Conservation (phyloP, 345 rosid species). For the Aurinia saxatilis region DNA sequence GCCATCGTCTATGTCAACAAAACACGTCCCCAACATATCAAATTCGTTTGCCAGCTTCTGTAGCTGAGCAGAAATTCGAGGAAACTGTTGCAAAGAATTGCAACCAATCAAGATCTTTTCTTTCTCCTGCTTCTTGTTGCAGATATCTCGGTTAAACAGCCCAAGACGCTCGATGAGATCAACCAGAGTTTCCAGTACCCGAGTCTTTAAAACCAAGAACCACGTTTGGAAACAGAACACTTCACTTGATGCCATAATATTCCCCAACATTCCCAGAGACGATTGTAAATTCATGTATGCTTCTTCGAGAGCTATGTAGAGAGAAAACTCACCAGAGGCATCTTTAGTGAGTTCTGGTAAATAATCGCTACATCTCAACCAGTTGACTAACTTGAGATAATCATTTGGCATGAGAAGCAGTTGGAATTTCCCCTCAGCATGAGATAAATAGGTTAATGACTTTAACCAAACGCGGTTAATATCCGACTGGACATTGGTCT, state of each 20-base stretch:
- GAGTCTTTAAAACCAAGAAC: constrained; percentile 59
- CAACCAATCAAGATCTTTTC: constrained; percentile 11
- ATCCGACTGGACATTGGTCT: constrained; percentile 43
- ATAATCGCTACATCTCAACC: constrained; percentile 23
- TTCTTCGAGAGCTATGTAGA: constrained; percentile 35
- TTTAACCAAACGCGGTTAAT: constrained; percentile 56
- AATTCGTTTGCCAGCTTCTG: constrained; percentile 48
- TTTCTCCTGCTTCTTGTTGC: constrained; percentile 27
- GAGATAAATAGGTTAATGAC: constrained; percentile 46
- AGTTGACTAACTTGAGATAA: constrained; percentile 26
- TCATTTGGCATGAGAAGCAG: constrained; percentile 38
- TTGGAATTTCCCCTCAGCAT: constrained; percentile 51
- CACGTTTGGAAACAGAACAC: constrained; percentile 66
- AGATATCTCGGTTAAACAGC: constrained; percentile 17
- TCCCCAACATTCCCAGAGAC: constrained; percentile 43
- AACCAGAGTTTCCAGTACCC: constrained; percentile 39
- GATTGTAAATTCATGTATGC: constrained; percentile 35
- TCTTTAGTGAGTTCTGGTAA: constrained; percentile 25
- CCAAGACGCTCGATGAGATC: constrained; percentile 34
- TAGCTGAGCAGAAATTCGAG: constrained; percentile 38
- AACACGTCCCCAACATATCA: constrained; percentile 60
- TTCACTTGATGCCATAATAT: constrained; percentile 19
- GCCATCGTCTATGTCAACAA: constrained; percentile 44
- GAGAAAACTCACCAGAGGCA: constrained; percentile 18
- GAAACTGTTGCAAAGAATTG: constrained; percentile 35